Percentiles rank a stretch among this genome's conserved stretches.
Conservation (phyloP, 306 rosid genomes). For the Urtica urens region DNA sequence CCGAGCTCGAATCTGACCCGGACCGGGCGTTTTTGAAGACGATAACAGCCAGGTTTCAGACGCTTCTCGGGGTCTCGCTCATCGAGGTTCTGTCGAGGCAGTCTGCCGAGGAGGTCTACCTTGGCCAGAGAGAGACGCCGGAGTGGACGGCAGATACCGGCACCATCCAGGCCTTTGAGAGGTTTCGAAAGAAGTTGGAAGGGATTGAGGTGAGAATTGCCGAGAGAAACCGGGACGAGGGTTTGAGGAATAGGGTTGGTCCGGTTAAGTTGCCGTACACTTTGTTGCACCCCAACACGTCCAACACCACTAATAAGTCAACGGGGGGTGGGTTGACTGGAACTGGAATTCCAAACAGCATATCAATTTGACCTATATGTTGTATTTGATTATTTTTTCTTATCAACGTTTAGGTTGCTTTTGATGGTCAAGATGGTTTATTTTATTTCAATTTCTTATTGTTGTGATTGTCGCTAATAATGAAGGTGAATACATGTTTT, state of each 20-base stretch:
- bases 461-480: no score
- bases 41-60: conserved; percentile 81
- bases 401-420: no score
- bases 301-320: conserved; percentile 41
- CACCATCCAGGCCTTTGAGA: conserved; percentile 43
- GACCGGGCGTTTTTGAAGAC: conserved; percentile 70
- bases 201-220: conserved; percentile 49
- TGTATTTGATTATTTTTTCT: no score
- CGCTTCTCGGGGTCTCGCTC: conserved; percentile 73
- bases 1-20: conserved; percentile 54
- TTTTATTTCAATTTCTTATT: no score
- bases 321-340: conserved; percentile 74
- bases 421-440: no score
- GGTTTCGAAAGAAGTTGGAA: conserved; percentile 37
- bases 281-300: conserved; percentile 69
- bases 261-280: conserved; percentile 66
- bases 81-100: conserved; percentile 77
- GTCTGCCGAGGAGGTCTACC: conserved; percentile 76
- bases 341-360: conserved; percentile 85
- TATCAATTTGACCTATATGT: conserved; percentile 40
- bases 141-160: conserved; percentile 60
- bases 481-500: no score
- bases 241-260: conserved; percentile 68
- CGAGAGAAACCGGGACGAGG: conserved; percentile 41
- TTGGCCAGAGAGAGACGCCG: conserved; percentile 60